Evolutionary conservation across 805 yeast species (phyloP).

Genomic region (Lipomyces oligophaga): DNA sequence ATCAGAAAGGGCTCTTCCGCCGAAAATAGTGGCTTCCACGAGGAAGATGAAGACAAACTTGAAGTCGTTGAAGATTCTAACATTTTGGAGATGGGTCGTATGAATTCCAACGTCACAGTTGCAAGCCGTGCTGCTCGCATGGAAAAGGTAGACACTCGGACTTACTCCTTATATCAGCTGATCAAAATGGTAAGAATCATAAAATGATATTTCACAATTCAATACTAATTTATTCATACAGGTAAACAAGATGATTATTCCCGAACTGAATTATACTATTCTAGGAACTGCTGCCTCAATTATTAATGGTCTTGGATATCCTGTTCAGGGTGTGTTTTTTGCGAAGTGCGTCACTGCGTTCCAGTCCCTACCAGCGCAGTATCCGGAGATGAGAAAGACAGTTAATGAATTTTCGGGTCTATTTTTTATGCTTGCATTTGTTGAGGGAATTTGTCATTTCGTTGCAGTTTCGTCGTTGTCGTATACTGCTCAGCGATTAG

Average conservation of each 20-base stretch:
- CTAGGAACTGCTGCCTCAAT: conserved; percentile 11
- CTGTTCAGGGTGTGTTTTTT: conserved; percentile 21
- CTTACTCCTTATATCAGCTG: conserved; percentile 1
- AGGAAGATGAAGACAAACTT: conserved; percentile 6
- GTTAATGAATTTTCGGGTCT: conserved; percentile 40
- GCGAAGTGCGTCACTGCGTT: conserved; percentile 22
- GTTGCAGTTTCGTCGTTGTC: conserved; percentile 39
- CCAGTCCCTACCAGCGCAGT: conserved; percentile 34
- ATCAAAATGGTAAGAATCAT: conserved; percentile 3
- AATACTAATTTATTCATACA: not conserved
- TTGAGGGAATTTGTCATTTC: conserved; percentile 41
- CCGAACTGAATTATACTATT: conserved; percentile 9
- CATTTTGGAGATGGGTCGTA: conserved; percentile 17
- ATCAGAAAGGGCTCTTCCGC: conserved; percentile 13
- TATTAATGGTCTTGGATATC: conserved; percentile 24
- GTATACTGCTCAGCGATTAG: conserved; percentile 24
- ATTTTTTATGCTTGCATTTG: conserved; percentile 39
- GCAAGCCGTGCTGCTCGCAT: conserved; percentile 10
- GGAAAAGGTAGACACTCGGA: not conserved
- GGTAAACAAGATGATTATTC: conserved; percentile 4
- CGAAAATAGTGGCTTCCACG: not conserved
- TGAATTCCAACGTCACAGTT: conserved; percentile 14
- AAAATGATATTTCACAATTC: not conserved
- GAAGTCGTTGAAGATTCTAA: conserved; percentile 15
- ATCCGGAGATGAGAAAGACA: conserved; percentile 37